Percentiles rank a stretch among this genome's conserved stretches.
These are phyloP conservation scores for Saccharum officinarum DNA, from an alignment of 176 grass and related monocot genomes.

Conservation along the genomic window DNA sequence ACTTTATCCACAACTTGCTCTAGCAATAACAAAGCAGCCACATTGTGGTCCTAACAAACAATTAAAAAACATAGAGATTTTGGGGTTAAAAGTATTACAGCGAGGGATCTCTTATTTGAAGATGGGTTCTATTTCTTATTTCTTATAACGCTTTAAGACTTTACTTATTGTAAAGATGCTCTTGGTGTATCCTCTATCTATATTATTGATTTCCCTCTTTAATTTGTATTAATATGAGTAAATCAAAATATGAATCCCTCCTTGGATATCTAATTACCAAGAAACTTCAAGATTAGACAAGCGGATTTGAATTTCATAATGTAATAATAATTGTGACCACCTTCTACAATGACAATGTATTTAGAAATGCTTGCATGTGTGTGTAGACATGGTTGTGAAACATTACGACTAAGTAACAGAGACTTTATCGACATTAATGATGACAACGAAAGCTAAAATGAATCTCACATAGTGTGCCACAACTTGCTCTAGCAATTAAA, in stretches of 20 bases:
- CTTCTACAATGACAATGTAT: background rate
- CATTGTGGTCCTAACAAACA: no score
- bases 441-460: background rate
- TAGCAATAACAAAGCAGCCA: background rate
- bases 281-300: background rate
- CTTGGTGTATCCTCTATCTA: no score
- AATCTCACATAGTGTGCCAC: background rate
- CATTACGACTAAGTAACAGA: background rate
- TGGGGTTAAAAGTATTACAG: no score
- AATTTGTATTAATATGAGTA: no score
- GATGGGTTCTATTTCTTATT: no score
- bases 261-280: no score
- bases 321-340: background rate
- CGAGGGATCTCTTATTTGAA: no score
- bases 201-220: no score
- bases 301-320: background rate
- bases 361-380: background rate
- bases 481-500: background rate
- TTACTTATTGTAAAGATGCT: no score
- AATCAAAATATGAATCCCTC: no score
- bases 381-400: background rate
- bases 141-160: no score
- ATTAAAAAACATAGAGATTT: no score
- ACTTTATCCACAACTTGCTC: background rate
- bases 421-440: background rate